Base-by-base conservation (phyloP, 352 stramenopile genomes). In the Pythium vanterpoolii region DNA sequence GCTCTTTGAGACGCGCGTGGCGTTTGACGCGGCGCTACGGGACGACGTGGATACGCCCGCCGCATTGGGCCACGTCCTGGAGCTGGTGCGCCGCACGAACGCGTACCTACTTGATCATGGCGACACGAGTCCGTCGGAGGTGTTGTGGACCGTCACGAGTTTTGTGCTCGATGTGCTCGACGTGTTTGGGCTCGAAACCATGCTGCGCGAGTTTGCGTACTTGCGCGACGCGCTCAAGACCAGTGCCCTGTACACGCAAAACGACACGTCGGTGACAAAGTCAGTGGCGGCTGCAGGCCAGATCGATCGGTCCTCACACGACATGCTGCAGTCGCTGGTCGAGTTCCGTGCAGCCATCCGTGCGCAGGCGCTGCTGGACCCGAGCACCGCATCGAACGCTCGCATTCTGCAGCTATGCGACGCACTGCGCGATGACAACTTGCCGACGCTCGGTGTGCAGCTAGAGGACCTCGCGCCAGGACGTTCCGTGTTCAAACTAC, bases 41-140 rank as follows among this genome's bases (percentile, higher is more conserved):
- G 74, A 97, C 52, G 91, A 98, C 68, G 89, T 98, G 48, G 87
- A 98, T 59, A 98, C 88, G 1, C 88, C 91, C 3, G 52, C 47
- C 3, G 93, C 83, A 5, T 64, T 98, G 4, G 53, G 63, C 5
- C 62, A 81, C 11, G 38, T 97, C 9, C 61, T 86, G 18, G 73
- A 91, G n/a, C 58, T 97, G 5, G 70, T 96, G 27, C 77, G 77
- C 21, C 68, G 67, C 23, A 64, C 63, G 40, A 87, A 93, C 63
- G 61, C 73, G 33, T 88, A 90, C 42, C 62, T 90, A 48, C 23
- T 90, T 14, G 55, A 72, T 8, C 74, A 71, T 39, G 63, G 62
- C 3, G 56, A 61, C 10, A 49, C 74, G 7, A 67, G 66, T 8
- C 79, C 83, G 0, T 74, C 73, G 0, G 83, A 93, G 56, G 77